phyloP scores from a whole-genome alignment of 106 monocot genomes.

The Platanthera guangdongensis region DNA sequence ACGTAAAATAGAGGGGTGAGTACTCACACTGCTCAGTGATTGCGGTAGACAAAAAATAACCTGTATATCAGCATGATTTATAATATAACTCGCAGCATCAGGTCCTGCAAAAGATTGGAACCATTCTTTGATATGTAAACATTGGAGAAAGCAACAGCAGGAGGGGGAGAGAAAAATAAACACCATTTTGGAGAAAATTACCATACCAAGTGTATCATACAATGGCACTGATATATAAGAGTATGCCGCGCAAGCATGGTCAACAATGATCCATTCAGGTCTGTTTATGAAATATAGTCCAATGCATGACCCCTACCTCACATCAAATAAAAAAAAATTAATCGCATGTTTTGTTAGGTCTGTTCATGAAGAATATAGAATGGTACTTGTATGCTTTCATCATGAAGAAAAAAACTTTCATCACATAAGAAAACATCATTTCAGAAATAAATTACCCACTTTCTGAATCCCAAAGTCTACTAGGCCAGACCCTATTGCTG shows the following conservation, averaged over 20 bases:
- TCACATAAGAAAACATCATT: not conserved
- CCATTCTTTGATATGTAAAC: not conserved
- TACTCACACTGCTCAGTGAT: slow-evolving; percentile 70
- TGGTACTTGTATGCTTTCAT: not conserved
- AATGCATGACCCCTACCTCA: slow-evolving; percentile 61
- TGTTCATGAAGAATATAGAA: not conserved
- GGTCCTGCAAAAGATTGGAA: slow-evolving; percentile 53
- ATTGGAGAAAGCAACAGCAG: not conserved
- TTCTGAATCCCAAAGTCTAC: slow-evolving; percentile 64
- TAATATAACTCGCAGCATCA: slow-evolving; percentile 87
- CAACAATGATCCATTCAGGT: slow-evolving; percentile 91
- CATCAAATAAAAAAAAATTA: not conserved
- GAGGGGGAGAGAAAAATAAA: not conserved
- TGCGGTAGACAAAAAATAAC: slow-evolving; percentile 85
- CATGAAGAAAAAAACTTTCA: not conserved
- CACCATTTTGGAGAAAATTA: not conserved
- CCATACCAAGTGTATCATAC: slow-evolving; percentile 94
- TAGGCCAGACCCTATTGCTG: slow-evolving; percentile 89
- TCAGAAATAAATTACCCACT: slow-evolving; percentile 32
- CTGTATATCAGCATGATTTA: slow-evolving; percentile 71
- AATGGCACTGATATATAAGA: slow-evolving; percentile 89
- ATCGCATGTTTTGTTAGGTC: not conserved
- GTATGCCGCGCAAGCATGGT: slow-evolving; percentile 94
- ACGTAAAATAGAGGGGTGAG: not conserved
- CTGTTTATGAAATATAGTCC: slow-evolving; percentile 91